Evolutionary conservation across 1,284 basidiomycete species (phyloP).

Genomic region (Ustilago crameri): DNA sequence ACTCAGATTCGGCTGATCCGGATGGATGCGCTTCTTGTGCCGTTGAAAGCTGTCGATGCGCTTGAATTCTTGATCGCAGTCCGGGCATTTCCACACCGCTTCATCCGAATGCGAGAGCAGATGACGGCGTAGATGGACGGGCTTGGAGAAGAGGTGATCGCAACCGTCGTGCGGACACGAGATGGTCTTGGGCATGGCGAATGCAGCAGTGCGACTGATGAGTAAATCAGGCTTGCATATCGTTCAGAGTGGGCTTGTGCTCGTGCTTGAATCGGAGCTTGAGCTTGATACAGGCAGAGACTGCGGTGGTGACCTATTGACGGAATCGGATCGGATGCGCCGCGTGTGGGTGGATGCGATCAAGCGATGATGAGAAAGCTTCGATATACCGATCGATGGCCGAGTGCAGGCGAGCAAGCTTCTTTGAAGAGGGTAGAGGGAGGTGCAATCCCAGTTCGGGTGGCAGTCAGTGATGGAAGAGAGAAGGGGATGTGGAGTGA

Average conservation of each 20-base stretch:
- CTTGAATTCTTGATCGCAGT: slow-evolving; percentile 46
- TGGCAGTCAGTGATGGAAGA: too few species aligned
- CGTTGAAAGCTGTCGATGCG: slow-evolving; percentile 52
- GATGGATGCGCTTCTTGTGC: slow-evolving; percentile 50
- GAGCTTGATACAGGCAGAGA: not conserved
- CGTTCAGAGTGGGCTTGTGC: not conserved
- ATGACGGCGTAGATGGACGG: slow-evolving; percentile 44
- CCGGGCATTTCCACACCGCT: slow-evolving; percentile 38
- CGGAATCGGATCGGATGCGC: too few species aligned
- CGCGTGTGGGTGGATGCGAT: not conserved
- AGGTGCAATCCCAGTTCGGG: too few species aligned
- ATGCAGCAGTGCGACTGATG: too few species aligned
- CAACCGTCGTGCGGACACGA: slow-evolving; percentile 44
- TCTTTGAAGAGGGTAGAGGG: too few species aligned
- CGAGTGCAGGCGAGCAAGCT: too few species aligned
- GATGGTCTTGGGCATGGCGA: slow-evolving; percentile 44
- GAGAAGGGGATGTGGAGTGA: too few species aligned
- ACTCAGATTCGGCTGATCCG: slow-evolving; percentile 19
- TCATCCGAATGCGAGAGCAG: slow-evolving; percentile 45
- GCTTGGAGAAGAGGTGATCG: slow-evolving; percentile 44
- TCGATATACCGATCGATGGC: not conserved
- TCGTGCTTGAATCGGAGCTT: not conserved
- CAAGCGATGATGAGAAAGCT: not conserved
- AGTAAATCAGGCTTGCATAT: not conserved
- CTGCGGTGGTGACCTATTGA: too few species aligned